Base-by-base conservation (phyloP, 345 rosid genomes). In the Orychophragmus violaceus region DNA sequence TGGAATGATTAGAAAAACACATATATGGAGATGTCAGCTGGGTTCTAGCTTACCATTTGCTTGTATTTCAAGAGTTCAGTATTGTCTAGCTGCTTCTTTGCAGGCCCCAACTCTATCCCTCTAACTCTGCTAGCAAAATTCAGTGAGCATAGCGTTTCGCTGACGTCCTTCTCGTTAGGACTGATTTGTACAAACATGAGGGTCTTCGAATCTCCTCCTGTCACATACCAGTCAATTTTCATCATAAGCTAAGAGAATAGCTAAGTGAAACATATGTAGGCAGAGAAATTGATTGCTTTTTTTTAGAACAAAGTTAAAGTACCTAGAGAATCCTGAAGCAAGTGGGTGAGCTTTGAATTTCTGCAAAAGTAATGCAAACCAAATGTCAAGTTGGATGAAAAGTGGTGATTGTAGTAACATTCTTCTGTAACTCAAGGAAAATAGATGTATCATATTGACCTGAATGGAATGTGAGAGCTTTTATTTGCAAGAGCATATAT, bases 271-370 rank as follows among this genome's bases (percentile, higher is more conserved):
- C 36, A 56, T 52, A 25, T 46, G 6, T 46, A 58, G 12, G 41
- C 59, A 60, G 39, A 28, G 27, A 28, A 42, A 12, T 0, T 18
- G 25, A 39, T 28, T 58, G 19, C 56, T n/a, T n/a, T 41, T 37
- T 7, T 18, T 12, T 17, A 55, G 16, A 22, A 25, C 45, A 63
- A 35, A 42, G 33, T 61, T 19, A 44, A 22, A 9, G 44, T 78
- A 89, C 98, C 98, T 71, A 94, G 74, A 76, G 97, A 94, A 63
- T 90, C 97, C 76, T 94, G 99, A 79, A 94, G 99, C 81, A 90
- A 77, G 70, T 90, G 97, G 2, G 99, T 90, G 62, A 94, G 99
- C 85, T 90, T 94, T 68, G 99, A 94, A 75, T 94, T 94, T 83
- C 99, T 94, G 73, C 85, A 79, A n/a, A 24, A 23, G 11, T 21